These are phyloP conservation scores for Ophiostoma triangulosporum DNA, from an alignment of 2,329 filamentous ascomycete species.

Conservation along the genomic window DNA sequence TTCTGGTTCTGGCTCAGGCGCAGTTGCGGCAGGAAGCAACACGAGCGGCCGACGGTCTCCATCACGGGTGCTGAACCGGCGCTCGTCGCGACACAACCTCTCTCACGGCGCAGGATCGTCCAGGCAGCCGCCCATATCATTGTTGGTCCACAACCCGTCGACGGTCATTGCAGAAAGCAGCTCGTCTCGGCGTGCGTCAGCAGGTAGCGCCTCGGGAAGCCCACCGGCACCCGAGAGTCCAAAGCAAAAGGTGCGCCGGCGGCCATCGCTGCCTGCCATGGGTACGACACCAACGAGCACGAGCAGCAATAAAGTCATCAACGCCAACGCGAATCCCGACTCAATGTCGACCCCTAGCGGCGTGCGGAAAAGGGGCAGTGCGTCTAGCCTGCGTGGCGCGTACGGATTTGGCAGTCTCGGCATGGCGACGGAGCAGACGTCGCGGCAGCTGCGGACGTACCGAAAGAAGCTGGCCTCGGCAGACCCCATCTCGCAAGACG, in stretches of 20 bases:
- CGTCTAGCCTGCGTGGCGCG: slow-evolving; percentile 10
- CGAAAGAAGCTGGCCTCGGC: slow-evolving; percentile 47
- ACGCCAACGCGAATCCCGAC: background rate
- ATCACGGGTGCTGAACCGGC: slow-evolving; percentile 38
- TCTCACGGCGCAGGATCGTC: slow-evolving; percentile 16
- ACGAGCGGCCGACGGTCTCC: slow-evolving; percentile 37
- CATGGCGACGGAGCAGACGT: slow-evolving; percentile 51
- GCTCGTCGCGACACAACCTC: slow-evolving; percentile 39
- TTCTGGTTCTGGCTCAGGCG: background rate
- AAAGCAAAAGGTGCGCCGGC: slow-evolving; percentile 29
- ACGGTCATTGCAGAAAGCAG: slow-evolving; percentile 30
- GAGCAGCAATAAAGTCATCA: slow-evolving; percentile 3
- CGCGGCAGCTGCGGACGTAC: slow-evolving; percentile 47
- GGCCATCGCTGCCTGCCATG: slow-evolving; percentile 41
- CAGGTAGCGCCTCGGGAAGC: slow-evolving; percentile 30
- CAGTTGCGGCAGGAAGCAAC: background rate
- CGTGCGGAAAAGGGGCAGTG: slow-evolving; percentile 31
- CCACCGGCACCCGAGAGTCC: slow-evolving; percentile 33
- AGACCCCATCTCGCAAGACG: slow-evolving; percentile 40
- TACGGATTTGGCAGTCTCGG: slow-evolving; percentile 41
- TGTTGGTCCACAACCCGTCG: slow-evolving; percentile 29
- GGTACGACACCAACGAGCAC: slow-evolving; percentile 19
- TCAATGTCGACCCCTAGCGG: slow-evolving; percentile 1
- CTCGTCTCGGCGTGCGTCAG: slow-evolving; percentile 34
- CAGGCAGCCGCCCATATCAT: slow-evolving; percentile 26